These are phyloP conservation scores for Helotiales sp. DNA, from an alignment of 2,329 filamentous ascomycete genomes.

Conservation along the genomic window DNA sequence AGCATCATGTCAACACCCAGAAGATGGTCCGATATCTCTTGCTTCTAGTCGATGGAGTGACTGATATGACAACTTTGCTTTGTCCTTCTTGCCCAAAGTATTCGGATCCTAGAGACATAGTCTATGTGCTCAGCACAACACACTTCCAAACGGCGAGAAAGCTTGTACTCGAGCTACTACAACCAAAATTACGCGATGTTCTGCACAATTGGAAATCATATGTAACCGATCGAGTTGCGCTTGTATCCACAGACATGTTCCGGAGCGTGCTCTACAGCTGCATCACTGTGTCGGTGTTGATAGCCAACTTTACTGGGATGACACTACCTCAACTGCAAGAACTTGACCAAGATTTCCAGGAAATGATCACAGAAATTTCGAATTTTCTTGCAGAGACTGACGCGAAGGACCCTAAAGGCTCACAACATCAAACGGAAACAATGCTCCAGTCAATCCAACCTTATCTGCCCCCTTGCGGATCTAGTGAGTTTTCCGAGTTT, in stretches of 20 bases:
- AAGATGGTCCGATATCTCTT: constrained; percentile 60
- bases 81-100: constrained; percentile 36
- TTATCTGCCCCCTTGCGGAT: constrained; percentile 37
- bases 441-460: constrained; percentile 40
- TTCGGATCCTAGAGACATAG: constrained; percentile 10
- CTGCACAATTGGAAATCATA: constrained; percentile 37
- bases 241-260: constrained; percentile 39
- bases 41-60: constrained; percentile 48
- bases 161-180: constrained; percentile 41
- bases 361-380: constrained; percentile 32
- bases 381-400: constrained; percentile 29
- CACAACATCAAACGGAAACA: constrained; percentile 31
- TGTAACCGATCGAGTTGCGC: constrained; percentile 31
- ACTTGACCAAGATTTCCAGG: constrained; percentile 29
- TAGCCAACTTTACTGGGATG: constrained; percentile 34
- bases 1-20: constrained; percentile 45
- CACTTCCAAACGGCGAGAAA: constrained; percentile 39
- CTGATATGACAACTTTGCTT: background rate
- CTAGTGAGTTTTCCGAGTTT: constrained; percentile 28
- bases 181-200: constrained; percentile 38
- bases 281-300: constrained; percentile 36
- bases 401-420: constrained; percentile 24
- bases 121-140: constrained; percentile 34
- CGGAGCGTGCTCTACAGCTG: constrained; percentile 38
- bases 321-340: constrained; percentile 25